Percentiles rank a stretch among this genome's conserved stretches.
Conservation (phyloP, 495 filamentous ascomycete genomes). For the Hypoxylon fragiforme region DNA sequence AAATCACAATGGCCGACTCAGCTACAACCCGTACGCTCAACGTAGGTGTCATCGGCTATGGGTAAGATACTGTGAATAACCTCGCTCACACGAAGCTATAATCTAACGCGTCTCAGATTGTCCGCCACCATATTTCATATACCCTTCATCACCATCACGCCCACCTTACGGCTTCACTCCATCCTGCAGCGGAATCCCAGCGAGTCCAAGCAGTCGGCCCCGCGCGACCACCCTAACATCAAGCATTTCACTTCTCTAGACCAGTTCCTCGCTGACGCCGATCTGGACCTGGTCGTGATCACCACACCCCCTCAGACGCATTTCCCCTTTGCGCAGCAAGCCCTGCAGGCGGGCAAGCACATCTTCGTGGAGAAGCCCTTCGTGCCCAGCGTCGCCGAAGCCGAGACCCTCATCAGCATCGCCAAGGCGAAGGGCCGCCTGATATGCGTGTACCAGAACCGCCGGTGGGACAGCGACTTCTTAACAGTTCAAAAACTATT, state of each 20-base stretch:
- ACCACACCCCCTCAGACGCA: slow-evolving; percentile 79
- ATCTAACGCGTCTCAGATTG: slow-evolving; percentile 51
- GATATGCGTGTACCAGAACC: slow-evolving; percentile 87
- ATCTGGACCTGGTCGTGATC: slow-evolving; percentile 72
- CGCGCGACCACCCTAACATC: slow-evolving; percentile 67
- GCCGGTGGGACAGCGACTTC: slow-evolving; percentile 85
- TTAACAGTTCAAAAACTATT: slow-evolving; percentile 70
- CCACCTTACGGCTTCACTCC: slow-evolving; percentile 70
- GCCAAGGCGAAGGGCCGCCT: slow-evolving; percentile 63
- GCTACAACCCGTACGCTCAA: slow-evolving; percentile 46
- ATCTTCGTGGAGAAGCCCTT: slow-evolving; percentile 92
- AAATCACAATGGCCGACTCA: slow-evolving; percentile 22
- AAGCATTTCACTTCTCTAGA: slow-evolving; percentile 65
- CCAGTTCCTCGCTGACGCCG: slow-evolving; percentile 65
- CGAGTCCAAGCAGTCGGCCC: slow-evolving; percentile 58
- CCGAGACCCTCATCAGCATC: slow-evolving; percentile 66
- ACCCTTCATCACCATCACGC: slow-evolving; percentile 71
- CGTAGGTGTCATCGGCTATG: slow-evolving; percentile 59
- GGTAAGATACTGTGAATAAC: slow-evolving; percentile 39
- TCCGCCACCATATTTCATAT: slow-evolving; percentile 92
- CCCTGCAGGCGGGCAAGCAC: slow-evolving; percentile 76
- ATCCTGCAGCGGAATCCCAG: slow-evolving; percentile 69
- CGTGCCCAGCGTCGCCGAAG: slow-evolving; percentile 71
- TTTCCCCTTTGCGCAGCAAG: slow-evolving; percentile 63
- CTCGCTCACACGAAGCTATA: background rate